A percentile compares a stretch with the other conserved stretches of the same genome.
These are phyloP conservation scores for Torulaspora quercuum DNA, from an alignment of 805 yeast genomes.

Conservation along the genomic window DNA sequence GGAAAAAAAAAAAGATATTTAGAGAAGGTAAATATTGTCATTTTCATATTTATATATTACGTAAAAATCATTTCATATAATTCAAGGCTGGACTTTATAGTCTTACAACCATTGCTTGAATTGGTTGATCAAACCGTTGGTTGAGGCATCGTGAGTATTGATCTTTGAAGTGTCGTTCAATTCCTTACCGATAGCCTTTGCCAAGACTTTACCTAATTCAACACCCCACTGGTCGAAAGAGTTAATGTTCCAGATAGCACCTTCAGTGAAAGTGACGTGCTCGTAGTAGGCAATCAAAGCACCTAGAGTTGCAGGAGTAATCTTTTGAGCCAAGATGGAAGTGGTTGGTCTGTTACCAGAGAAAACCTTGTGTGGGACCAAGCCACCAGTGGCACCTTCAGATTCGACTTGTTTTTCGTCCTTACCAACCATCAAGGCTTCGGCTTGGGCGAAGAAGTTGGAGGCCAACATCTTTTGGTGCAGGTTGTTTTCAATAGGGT, in stretches of 20 bases:
- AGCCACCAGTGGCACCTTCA: conserved; percentile 83
- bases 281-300: conserved; percentile 97
- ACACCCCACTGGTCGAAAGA: conserved; percentile 99
- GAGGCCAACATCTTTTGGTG: conserved; percentile 99
- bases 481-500: conserved; percentile 89
- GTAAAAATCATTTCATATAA: conserved; percentile 11
- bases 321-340: conserved; percentile 89
- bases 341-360: conserved; percentile 99
- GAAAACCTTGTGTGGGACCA: conserved; percentile 94
- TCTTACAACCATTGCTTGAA: conserved; percentile 75
- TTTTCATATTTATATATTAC: conserved; percentile 9
- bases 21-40: too few relatives aligned
- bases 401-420: conserved; percentile 74
- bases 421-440: conserved; percentile 96
- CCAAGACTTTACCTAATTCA: conserved; percentile 96
- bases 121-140: conserved; percentile 90
- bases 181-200: conserved; percentile 91
- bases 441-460: conserved; percentile 97
- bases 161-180: conserved; percentile 60
- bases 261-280: conserved; percentile 95
- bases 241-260: conserved; percentile 99
- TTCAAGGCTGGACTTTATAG: background rate
- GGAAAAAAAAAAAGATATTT: too few relatives aligned
- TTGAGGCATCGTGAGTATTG: conserved; percentile 79
- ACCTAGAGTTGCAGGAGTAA: conserved; percentile 95